Percentiles rank a stretch among this genome's conserved stretches.
Evolutionary conservation across 169 alveolate genomes (phyloP).

Genomic region (Besnoitia besnoiti): DNA sequence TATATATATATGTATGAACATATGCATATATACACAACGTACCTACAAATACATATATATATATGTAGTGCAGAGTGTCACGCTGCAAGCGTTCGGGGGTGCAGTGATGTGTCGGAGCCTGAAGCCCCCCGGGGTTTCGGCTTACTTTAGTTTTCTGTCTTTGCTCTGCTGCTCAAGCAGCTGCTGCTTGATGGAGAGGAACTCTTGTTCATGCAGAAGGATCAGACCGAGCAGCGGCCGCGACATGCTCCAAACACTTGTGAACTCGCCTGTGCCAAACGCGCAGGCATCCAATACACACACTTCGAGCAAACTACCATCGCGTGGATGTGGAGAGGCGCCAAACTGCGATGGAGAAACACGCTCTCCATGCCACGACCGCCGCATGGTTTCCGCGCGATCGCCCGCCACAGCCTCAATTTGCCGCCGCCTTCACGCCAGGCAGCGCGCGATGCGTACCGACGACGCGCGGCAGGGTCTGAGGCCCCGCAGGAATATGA

Average conservation of each 20-base stretch:
- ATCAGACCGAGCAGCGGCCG: slow-evolving; percentile 91
- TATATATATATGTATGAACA: not conserved
- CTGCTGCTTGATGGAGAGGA: slow-evolving; percentile 59
- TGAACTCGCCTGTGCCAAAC: slow-evolving; percentile 82
- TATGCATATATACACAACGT: not conserved
- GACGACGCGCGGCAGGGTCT: too few species aligned
- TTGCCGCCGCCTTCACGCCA: too few species aligned
- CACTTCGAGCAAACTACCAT: too few species aligned
- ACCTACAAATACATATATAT: not conserved
- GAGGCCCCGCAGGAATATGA: too few species aligned
- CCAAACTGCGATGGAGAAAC: not conserved
- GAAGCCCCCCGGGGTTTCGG: too few species aligned
- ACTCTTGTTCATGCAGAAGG: slow-evolving; percentile 73
- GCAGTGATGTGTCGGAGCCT: too few species aligned
- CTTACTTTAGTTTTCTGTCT: slow-evolving; percentile 46
- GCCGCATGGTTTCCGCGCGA: not conserved
- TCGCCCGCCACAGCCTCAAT: not conserved
- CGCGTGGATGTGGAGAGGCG: too few species aligned
- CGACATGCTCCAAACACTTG: slow-evolving; percentile 90
- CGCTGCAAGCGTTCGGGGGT: too few species aligned
- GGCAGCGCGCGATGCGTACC: too few species aligned
- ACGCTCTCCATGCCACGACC: not conserved
- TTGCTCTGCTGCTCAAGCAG: slow-evolving; percentile 57
- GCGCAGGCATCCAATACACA: too few species aligned
- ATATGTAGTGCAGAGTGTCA: not conserved